Conservation (phyloP, 768 basidiomycete species). For the Boletales sp. region DNA sequence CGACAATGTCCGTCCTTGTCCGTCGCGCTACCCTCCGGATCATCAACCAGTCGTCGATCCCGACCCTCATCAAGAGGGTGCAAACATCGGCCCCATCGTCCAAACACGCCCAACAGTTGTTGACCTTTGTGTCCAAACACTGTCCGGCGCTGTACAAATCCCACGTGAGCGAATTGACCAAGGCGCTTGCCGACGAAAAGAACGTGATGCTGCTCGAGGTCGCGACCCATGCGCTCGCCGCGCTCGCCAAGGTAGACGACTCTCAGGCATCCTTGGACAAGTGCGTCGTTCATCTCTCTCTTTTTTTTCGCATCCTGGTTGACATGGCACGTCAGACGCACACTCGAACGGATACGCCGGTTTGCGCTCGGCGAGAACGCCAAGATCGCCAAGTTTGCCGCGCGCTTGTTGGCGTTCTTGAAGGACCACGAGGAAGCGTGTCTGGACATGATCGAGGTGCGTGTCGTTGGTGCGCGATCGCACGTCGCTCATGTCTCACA, state of each 20-base stretch:
- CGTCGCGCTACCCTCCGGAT: conserved; percentile 69
- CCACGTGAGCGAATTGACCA: conserved; percentile 73
- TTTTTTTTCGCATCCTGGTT: background rate
- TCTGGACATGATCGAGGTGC: conserved; percentile 60
- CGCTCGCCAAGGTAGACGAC: conserved; percentile 57
- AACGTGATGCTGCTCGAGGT: conserved; percentile 55
- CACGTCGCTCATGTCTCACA: too few species aligned
- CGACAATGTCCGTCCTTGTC: conserved; percentile 70
- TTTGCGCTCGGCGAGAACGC: conserved; percentile 57
- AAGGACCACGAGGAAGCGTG: conserved; percentile 51
- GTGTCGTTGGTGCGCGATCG: conserved; percentile 10
- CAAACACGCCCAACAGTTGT: conserved; percentile 48
- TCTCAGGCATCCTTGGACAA: conserved; percentile 58
- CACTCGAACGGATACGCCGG: conserved; percentile 58
- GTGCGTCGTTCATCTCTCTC: conserved; percentile 40
- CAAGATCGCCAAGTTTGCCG: conserved; percentile 81
- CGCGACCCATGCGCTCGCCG: conserved; percentile 73
- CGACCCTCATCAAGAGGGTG: conserved; percentile 70
- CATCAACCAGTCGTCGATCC: conserved; percentile 82
- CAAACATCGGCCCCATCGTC: conserved; percentile 44
- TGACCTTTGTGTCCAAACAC: conserved; percentile 68
- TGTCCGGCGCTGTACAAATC: conserved; percentile 68
- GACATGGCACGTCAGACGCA: conserved; percentile 44
- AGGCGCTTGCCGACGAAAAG: conserved; percentile 65
- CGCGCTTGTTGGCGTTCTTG: conserved; percentile 63